These are phyloP conservation scores for Magnaporthales sp. DNA, from an alignment of 2,329 filamentous ascomycete genomes.

Conservation along the genomic window DNA sequence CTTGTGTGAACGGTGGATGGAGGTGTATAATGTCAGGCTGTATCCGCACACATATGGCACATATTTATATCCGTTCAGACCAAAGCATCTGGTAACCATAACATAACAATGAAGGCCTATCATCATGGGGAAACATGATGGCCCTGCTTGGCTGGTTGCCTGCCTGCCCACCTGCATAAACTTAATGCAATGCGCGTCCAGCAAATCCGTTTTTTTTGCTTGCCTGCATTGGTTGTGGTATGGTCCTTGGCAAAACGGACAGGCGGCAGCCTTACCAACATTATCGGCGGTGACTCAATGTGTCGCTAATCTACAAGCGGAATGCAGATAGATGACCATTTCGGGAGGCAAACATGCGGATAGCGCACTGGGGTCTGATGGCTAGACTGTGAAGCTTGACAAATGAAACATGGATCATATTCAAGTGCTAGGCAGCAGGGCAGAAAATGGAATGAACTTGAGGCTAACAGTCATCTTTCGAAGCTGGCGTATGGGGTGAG, in stretches of 20 bases:
- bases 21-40: background rate
- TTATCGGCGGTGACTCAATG: background rate
- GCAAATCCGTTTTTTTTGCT: background rate
- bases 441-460: background rate
- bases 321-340: background rate
- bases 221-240: background rate
- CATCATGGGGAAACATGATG: background rate
- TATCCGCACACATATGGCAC: background rate
- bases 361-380: background rate
- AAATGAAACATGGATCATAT: background rate
- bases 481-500: background rate
- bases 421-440: background rate
- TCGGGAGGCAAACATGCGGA: background rate
- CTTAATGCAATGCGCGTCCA: background rate
- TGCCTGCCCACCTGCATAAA: background rate
- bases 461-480: background rate
- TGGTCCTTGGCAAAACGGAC: background rate
- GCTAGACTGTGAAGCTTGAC: background rate
- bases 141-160: background rate
- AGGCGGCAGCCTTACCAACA: background rate
- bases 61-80: background rate
- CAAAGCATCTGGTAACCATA: background rate
- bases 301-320: too few relatives aligned
- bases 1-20: background rate
- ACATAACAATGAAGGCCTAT: background rate